Evolutionary conservation across 192 early-diverging fungal species (phyloP), one percentile per base, ranked within the genome.

Genomic region (Coemansia sp.): DNA sequence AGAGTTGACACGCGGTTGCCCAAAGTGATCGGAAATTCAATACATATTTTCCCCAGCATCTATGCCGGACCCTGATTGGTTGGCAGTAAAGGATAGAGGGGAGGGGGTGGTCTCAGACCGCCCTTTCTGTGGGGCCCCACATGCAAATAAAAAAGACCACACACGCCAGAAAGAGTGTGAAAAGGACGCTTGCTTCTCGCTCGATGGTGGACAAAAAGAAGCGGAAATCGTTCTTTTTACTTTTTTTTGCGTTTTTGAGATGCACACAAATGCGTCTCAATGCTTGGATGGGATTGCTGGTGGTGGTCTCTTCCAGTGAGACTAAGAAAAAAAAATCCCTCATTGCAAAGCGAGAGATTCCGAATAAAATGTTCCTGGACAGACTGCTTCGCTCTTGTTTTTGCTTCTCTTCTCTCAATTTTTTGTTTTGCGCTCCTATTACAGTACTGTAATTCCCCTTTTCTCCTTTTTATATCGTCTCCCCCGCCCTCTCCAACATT

Each of bases 151-250:
- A 41, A 41, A 38, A 44, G 12, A 38, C 36, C 51, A 52, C 51
- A 53, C 46, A 49, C 46, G 18, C 46, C 46, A 49, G 15, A 49
- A 49, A 20, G 46, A 20, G 16, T 2, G 30, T 30, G 30, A 30
- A 30, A 30, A 3, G 30, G 30, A 3, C 1, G 30, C n/a, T 52
- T 9, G 9, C 26, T 1, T 24, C 14, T 53, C 51, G 8, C 8
- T 26, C 6, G 51, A 14, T 30, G 23, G 21, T 9, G 51, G 51
- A 26, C 23, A 53, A 63, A 26, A 62, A 20, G 62, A 49, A 60
- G 57, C 57, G 56, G 44, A 20, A 60, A 49, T 60, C 66, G 57
- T 44, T 67, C 57, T 24, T 64, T 64, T 60, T 41, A 33, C 58
- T 58, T 34, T 45, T 49, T 67, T 60, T 51, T 60, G 20, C 38